These are phyloP conservation scores for Pouteria campechiana DNA, from an alignment of 179 eudicot species.

Conservation along the genomic window DNA sequence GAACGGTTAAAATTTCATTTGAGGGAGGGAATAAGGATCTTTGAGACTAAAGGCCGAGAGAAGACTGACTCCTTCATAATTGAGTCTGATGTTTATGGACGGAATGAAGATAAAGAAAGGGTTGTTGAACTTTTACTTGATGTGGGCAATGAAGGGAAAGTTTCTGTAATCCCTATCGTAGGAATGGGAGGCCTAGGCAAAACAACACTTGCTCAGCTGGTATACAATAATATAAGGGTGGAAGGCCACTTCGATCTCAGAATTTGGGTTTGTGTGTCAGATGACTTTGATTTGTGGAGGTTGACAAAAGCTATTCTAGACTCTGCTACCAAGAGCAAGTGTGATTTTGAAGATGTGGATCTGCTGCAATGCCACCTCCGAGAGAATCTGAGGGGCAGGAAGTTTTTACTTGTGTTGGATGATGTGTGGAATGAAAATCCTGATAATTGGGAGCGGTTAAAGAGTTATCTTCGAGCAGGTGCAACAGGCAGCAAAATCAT, in stretches of 20 bases:
- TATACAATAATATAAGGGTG: conserved; percentile 11
- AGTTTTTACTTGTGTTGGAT: conserved; percentile 34
- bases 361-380: conserved; percentile 11
- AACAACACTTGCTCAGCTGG: conserved; percentile 26
- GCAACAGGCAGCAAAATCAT: background rate
- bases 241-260: conserved; percentile 16
- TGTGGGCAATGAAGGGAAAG: background rate
- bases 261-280: conserved; percentile 24
- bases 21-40: background rate
- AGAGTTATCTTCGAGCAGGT: background rate
- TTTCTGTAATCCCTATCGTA: conserved; percentile 23
- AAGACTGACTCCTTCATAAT: background rate
- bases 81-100: background rate
- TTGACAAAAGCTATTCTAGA: conserved; percentile 17
- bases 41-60: background rate
- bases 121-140: background rate
- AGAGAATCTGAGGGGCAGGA: conserved; percentile 9
- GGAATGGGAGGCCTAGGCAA: conserved; percentile 44
- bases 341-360: conserved; percentile 14
- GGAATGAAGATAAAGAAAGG: background rate
- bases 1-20: background rate
- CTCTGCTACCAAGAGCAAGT: conserved; percentile 17
- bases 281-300: conserved; percentile 14
- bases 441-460: background rate
- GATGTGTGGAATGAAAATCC: background rate